Evolutionary conservation across 345 rosid species (phyloP), one percentile per base, ranked within the genome.

Genomic region (Zanthoxylum bungeanum): DNA sequence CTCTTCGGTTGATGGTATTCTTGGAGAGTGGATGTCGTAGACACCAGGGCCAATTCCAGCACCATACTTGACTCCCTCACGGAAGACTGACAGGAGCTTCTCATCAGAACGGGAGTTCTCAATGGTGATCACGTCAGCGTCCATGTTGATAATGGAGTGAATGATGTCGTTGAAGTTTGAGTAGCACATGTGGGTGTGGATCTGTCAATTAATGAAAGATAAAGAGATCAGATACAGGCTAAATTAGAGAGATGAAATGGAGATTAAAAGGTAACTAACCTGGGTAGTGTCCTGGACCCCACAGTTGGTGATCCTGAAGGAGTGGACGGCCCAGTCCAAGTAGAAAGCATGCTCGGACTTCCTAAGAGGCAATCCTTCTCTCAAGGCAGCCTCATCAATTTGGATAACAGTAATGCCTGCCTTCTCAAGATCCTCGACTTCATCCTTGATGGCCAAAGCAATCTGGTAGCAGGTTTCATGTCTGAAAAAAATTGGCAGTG

Each of bases 121-220:
- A 12, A 93, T 93, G 77, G 98, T 93, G 75, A 93, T 93, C 69
- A 93, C 98, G 79, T 93, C 97, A 1, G 97, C 98, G 47, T 93
- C 98, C 98, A 93, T 93, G 85, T 93, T 86, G 21, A 93, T 91
- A 68, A 93, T 93, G 7, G 97, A 93, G 86, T 93, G 97, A 75
- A 93, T 93, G 67, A 94, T 94, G 80, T 94, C 97, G 58, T 94
- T 94, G 92, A 94, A 94, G 88, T 94, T 79, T 77, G 98, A 94
- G 87, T 94, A 94, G 76, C 98, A 94, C 98, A 94, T 94, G 95
- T 92, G 97, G 47, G 97, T 94, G 85, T 94, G 97, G 79, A 92
- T 90, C 98, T 93, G 81, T 4, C 30, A 60, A 56, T n/a, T 8
- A 42, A 7, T 52, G 4, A 31, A 73, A 40, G 49, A 64, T 1